These are phyloP conservation scores for Spirogloea muscicola DNA, from an alignment of 139 green algal genomes.

Conservation along the genomic window DNA sequence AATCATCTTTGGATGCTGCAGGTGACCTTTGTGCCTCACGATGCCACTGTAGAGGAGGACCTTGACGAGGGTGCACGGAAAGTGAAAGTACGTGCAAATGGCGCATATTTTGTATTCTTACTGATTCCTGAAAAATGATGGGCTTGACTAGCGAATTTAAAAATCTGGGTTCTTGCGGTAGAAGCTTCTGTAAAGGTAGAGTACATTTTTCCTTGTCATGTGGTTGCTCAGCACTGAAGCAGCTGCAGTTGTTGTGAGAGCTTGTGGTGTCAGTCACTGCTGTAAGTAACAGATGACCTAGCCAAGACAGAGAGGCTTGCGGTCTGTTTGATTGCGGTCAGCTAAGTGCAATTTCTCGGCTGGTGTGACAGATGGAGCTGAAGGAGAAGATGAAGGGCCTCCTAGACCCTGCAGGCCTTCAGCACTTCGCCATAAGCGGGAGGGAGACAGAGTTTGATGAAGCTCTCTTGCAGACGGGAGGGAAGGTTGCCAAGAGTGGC, in stretches of 20 bases:
- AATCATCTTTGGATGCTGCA: background rate
- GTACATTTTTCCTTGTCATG: constrained; percentile 1
- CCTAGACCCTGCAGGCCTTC: constrained; percentile 61
- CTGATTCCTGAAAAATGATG: background rate
- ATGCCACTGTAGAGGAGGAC: constrained; percentile 68
- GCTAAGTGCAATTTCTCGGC: constrained; percentile 6
- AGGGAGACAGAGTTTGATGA: constrained; percentile 58
- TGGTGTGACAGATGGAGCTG: constrained; percentile 54
- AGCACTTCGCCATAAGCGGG: constrained; percentile 63
- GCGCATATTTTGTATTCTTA: background rate
- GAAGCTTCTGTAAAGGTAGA: background rate
- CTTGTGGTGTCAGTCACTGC: too few relatives aligned
- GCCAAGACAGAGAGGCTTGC: too few relatives aligned
- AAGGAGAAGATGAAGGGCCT: constrained; percentile 49
- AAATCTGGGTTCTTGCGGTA: background rate
- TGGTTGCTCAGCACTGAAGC: too few relatives aligned
- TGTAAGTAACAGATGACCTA: too few relatives aligned
- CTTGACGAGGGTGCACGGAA: constrained; percentile 72
- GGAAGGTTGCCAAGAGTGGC: constrained; percentile 11
- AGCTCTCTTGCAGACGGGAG: constrained; percentile 50
- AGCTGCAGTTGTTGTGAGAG: too few relatives aligned
- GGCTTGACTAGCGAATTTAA: background rate
- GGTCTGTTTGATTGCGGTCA: too few relatives aligned
- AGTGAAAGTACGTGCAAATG: constrained; percentile 26
- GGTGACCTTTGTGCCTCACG: constrained; percentile 50